These are phyloP conservation scores for Ceratocystiopsis minuta DNA, from an alignment of 2,329 filamentous ascomycete species.

Conservation along the genomic window DNA sequence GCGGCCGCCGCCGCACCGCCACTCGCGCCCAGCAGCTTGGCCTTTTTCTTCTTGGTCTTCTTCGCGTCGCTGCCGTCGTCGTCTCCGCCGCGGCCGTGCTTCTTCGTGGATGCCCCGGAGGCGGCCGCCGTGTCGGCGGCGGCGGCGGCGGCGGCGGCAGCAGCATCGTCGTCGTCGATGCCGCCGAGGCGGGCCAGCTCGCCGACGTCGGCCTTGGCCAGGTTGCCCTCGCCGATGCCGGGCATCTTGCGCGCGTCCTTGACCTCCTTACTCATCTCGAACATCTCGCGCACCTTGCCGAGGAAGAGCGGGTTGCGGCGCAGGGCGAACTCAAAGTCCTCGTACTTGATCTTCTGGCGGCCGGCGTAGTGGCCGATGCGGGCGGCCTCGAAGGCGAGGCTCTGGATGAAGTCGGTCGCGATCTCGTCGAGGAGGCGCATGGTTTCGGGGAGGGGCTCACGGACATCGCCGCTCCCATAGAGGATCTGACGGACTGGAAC, in stretches of 20 bases:
- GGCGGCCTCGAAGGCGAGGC: slow-evolving; percentile 78
- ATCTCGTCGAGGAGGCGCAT: slow-evolving; percentile 84
- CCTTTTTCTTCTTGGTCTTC: slow-evolving; percentile 6
- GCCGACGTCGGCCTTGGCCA: slow-evolving; percentile 12
- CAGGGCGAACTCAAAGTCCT: slow-evolving; percentile 92
- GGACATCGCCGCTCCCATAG: slow-evolving; percentile 63
- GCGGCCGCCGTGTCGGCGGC: slow-evolving; percentile 8
- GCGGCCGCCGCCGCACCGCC: background rate
- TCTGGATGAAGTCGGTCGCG: slow-evolving; percentile 89
- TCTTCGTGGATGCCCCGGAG: background rate
- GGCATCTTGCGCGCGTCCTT: slow-evolving; percentile 67
- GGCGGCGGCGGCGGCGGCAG: slow-evolving; percentile 11
- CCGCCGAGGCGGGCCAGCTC: slow-evolving; percentile 11
- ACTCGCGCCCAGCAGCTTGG: slow-evolving; percentile 1
- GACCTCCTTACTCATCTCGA: slow-evolving; percentile 74
- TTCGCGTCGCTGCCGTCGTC: slow-evolving; percentile 11
- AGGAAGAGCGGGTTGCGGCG: slow-evolving; percentile 71
- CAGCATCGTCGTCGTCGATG: slow-evolving; percentile 7
- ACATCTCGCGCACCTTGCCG: slow-evolving; percentile 74
- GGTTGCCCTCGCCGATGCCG: slow-evolving; percentile 40
- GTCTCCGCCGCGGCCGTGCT: slow-evolving; percentile 2
- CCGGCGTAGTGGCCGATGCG: slow-evolving; percentile 70
- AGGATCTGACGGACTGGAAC: slow-evolving; percentile 51
- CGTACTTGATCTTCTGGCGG: slow-evolving; percentile 92
- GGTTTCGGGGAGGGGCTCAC: slow-evolving; percentile 63